Base-by-base conservation (phyloP, 2,329 filamentous ascomycete genomes). In the Diaporthe sp. region DNA sequence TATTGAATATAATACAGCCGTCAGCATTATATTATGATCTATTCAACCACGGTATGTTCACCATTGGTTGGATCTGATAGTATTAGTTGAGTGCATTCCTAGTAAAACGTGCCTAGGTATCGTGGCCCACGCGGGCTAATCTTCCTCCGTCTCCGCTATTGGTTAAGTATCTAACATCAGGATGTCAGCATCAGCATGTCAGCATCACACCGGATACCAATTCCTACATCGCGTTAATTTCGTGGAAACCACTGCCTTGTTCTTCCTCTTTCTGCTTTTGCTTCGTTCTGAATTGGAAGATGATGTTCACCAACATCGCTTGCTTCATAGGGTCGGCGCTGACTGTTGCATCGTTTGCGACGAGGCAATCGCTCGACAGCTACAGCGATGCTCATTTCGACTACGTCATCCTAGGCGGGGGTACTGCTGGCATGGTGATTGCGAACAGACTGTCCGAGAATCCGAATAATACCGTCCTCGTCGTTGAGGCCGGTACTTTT, bases 361-460 rank as follows among this genome's bases (percentile, higher is more conserved):
- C 51, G 51, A 55, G 51, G 51, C 51, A 55, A 55, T 55, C 51
- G 51, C 51, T 55, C 25, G 51, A 55, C 51, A 55, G 51, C 51
- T 31, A 31, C 51, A 55, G 51, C 57, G 65, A 73, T 57, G 76
- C 76, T 31, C 76, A 68, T 22, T 77, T 73, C 61, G 61, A 67
- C 37, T 67, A 67, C 37, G 37, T 67, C 15, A 46, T 67, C 39
- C 39, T 67, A 39, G 61, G 61, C 31, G 61, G 61, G 25, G 61
- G 61, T 46, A 67, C 61, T 28, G 61, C 61, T 67, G 61, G 61
- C n/a, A 42, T 67, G 31, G 61, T 67, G 37, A 46, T 67, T 44
- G 61, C 61, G n/a, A 28, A 42, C 31, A 42, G 61, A 28, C 61
- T 67, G 39, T 42, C 61, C 61, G 61, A 67, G 61, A 31, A 55